These are phyloP conservation scores for Cyberlindnera amylophila DNA, from an alignment of 805 yeast species.

Conservation along the genomic window DNA sequence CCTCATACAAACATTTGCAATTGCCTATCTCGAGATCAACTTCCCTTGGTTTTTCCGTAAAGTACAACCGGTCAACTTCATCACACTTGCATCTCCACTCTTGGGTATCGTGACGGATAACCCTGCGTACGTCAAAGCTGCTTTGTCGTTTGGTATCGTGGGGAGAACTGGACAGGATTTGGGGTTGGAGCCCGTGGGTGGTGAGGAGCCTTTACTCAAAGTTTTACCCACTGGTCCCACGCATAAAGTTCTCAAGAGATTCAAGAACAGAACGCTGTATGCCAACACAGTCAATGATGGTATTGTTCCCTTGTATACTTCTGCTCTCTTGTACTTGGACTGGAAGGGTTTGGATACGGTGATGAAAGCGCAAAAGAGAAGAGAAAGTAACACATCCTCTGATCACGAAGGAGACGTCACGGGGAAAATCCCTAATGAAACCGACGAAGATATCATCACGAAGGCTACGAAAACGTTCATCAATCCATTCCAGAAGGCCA, in stretches of 20 bases:
- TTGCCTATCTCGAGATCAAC: slow-evolving; percentile 64
- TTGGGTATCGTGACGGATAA: slow-evolving; percentile 76
- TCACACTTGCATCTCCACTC: slow-evolving; percentile 71
- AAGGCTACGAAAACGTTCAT: slow-evolving; percentile 28
- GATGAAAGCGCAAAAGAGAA: slow-evolving; percentile 8
- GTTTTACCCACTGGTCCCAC: slow-evolving; percentile 68
- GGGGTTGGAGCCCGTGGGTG: slow-evolving; percentile 47
- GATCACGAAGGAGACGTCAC: slow-evolving; percentile 2
- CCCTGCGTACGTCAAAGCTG: slow-evolving; percentile 68
- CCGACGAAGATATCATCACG: slow-evolving; percentile 14
- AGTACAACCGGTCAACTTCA: slow-evolving; percentile 62
- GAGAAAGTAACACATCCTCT: neutral
- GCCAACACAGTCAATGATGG: slow-evolving; percentile 80
- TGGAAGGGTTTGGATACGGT: slow-evolving; percentile 30
- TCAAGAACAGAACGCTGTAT: slow-evolving; percentile 64
- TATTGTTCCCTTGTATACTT: slow-evolving; percentile 73
- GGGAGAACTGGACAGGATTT: slow-evolving; percentile 82
- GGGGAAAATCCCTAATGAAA: slow-evolving; percentile 17
- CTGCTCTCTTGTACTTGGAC: slow-evolving; percentile 65
- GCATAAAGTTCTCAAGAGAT: slow-evolving; percentile 50
- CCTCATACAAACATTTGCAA: slow-evolving; percentile 68
- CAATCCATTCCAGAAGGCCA: slow-evolving; percentile 43
- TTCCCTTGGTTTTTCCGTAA: slow-evolving; percentile 65
- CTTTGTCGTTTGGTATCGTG: slow-evolving; percentile 67
- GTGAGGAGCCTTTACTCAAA: slow-evolving; percentile 51